Percentiles rank a stretch among this genome's conserved stretches.
phyloP scores from a whole-genome alignment of 192 early-diverging fungal species.

The Coemansia sp. region DNA sequence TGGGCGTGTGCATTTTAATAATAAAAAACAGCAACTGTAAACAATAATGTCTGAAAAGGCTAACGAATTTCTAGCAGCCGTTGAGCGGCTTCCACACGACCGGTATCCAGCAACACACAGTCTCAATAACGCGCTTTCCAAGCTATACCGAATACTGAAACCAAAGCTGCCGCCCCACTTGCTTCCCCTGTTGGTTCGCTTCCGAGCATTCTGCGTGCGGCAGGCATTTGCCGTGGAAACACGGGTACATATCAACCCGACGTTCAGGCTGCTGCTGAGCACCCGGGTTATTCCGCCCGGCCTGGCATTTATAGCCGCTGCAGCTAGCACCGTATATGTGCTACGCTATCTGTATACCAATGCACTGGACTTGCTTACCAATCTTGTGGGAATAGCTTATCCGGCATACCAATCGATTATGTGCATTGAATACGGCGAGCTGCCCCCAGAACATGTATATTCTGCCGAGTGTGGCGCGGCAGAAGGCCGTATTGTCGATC shows the following conservation, averaged over 20 bases:
- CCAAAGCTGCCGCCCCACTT: slow-evolving; percentile 36
- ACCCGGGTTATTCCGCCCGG: slow-evolving; percentile 37
- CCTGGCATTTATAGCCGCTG: slow-evolving; percentile 38
- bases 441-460: not conserved
- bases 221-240: slow-evolving; percentile 32
- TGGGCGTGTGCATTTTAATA: not conserved
- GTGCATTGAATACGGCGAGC: slow-evolving; percentile 45
- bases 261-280: slow-evolving; percentile 34
- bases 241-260: slow-evolving; percentile 44
- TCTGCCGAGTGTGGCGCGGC: not conserved
- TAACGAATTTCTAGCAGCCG: slow-evolving; percentile 31
- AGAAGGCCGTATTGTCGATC: slow-evolving; percentile 6
- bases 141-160: slow-evolving; percentile 3
- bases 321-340: slow-evolving; percentile 35
- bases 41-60: slow-evolving; percentile 18
- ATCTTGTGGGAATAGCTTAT: slow-evolving; percentile 46
- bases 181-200: slow-evolving; percentile 25
- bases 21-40: not conserved
- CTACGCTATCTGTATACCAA: slow-evolving; percentile 41
- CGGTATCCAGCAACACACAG: slow-evolving; percentile 35
- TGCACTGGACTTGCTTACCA: slow-evolving; percentile 46
- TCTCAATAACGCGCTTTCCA: slow-evolving; percentile 10
- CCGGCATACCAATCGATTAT: slow-evolving; percentile 53
- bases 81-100: slow-evolving; percentile 30
- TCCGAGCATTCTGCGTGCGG: slow-evolving; percentile 31